Base-by-base conservation (phyloP, 768 basidiomycete genomes). In the Hygrophoropsis aurantiaca region DNA sequence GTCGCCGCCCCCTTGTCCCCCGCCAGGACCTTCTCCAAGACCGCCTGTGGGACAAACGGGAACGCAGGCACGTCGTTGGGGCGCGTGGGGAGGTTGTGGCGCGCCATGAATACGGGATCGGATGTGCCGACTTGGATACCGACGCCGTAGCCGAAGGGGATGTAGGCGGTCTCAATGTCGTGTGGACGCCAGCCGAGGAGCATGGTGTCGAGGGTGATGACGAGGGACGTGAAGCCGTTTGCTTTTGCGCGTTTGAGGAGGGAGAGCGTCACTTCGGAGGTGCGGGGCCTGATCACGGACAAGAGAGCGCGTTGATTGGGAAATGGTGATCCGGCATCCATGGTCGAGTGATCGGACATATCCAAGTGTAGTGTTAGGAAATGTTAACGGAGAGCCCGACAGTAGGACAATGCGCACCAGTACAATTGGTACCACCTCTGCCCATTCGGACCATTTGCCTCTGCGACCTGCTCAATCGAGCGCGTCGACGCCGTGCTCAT, bases 51-150 rank as follows among this genome's bases (percentile, higher is more conserved):
- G 34, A 82, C 75, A 56, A 88, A 81, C 2, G 87, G 87, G 58
- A 83, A 89, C 32, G 58, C 53, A 2, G 79, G 52, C 61, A 20
- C 60, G n/a, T n/a, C n/a, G 27, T 38, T 74, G 55, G 16, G 60
- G 52, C 40, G 75, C 49, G 27, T 79, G 78, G 79, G 65, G 24
- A 73, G 70, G 35, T 72, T 73, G 50, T 73, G 69, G 25, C 73
- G 72, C 1, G 67, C 68, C 89, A 90, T 90, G 67, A 90, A 92
- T 11, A 78, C 85, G 0, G 90, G 90, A 58, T 92, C 90, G 0
- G 85, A 83, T 6, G 70, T 72, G 41, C 84, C 86, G 20, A 87
- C 74, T 58, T 88, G 84, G 33, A 71, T 66, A 5, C 87, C 87
- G 16, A 82, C 64, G 6, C 86, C 85, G 47, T 85, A 81, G 0